Percentiles rank a stretch among this genome's conserved stretches.
Evolutionary conservation across 2,329 filamentous ascomycete species (phyloP).

Genomic region (Ascosphaera apis): DNA sequence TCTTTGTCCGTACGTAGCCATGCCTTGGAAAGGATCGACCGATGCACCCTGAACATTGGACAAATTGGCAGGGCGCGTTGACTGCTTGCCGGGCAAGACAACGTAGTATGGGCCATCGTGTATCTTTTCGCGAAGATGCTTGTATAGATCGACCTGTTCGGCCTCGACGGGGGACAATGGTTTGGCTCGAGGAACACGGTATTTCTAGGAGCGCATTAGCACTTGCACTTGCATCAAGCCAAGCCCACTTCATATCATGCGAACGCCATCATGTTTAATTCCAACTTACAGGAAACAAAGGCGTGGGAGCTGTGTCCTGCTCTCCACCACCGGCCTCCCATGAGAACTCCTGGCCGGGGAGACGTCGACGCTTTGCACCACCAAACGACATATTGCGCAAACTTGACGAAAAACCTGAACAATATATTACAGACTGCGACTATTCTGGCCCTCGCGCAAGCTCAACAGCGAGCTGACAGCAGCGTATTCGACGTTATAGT

Average conservation of each 20-base stretch:
- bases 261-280: slow-evolving; percentile 1
- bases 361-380: no score
- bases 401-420: no score
- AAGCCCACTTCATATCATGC: neutral
- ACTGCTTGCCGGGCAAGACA: slow-evolving; percentile 26
- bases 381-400: no score
- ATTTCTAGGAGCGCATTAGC: slow-evolving; percentile 12
- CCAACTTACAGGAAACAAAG: slow-evolving; percentile 23
- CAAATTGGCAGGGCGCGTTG: slow-evolving; percentile 15
- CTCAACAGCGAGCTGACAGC: no score
- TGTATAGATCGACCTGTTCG: slow-evolving; percentile 25
- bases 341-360: neutral
- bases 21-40: slow-evolving; percentile 38
- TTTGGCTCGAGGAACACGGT: slow-evolving; percentile 13
- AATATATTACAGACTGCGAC: no score
- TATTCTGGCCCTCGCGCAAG: no score
- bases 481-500: no score
- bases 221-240: neutral
- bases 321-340: slow-evolving; percentile 19
- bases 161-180: slow-evolving; percentile 20
- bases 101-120: slow-evolving; percentile 39
- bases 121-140: slow-evolving; percentile 28
- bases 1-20: slow-evolving; percentile 35
- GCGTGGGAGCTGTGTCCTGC: slow-evolving; percentile 21
- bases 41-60: slow-evolving; percentile 13